phyloP scores from a whole-genome alignment of 75 land plant genomes.

The Larix kaempferi region DNA sequence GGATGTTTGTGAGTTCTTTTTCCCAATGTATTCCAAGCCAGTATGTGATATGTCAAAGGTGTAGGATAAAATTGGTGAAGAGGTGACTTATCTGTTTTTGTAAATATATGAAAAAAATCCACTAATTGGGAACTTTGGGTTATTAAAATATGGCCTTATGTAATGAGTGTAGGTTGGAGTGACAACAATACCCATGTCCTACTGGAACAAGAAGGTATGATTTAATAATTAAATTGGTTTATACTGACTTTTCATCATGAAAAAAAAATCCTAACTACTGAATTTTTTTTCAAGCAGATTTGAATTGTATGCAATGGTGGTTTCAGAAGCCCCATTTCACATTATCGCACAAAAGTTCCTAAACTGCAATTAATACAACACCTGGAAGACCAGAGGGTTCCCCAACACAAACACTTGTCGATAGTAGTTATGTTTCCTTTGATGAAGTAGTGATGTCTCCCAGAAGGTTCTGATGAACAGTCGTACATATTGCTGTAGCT shows the following conservation, averaged over 20 bases:
- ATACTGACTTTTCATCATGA: not conserved
- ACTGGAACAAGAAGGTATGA: slow-evolving; percentile 66
- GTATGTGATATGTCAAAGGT: slow-evolving; percentile 91
- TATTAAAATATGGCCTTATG: not conserved
- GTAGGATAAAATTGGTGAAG: slow-evolving; percentile 77
- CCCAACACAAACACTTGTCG: slow-evolving; percentile 10
- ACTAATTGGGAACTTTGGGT: too few relatives aligned
- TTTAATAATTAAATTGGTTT: too few relatives aligned
- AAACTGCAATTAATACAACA: slow-evolving; percentile 70
- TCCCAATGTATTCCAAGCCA: slow-evolving; percentile 90
- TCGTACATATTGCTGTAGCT: too few relatives aligned
- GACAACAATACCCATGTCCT: slow-evolving; percentile 68
- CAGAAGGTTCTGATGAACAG: too few relatives aligned
- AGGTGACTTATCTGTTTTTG: slow-evolving; percentile 9
- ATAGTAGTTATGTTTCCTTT: too few relatives aligned
- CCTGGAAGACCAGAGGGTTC: slow-evolving; percentile 45
- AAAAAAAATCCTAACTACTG: not conserved
- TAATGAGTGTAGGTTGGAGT: slow-evolving; percentile 52
- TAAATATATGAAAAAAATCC: too few relatives aligned
- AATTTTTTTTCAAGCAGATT: slow-evolving; percentile 30
- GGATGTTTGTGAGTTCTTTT: slow-evolving; percentile 50
- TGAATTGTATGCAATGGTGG: slow-evolving; percentile 91
- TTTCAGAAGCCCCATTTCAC: slow-evolving; percentile 58
- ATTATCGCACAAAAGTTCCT: slow-evolving; percentile 67
- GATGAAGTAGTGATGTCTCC: too few relatives aligned